phyloP scores from a whole-genome alignment of 2,329 filamentous ascomycete genomes.

The Diaporthe vexans region DNA sequence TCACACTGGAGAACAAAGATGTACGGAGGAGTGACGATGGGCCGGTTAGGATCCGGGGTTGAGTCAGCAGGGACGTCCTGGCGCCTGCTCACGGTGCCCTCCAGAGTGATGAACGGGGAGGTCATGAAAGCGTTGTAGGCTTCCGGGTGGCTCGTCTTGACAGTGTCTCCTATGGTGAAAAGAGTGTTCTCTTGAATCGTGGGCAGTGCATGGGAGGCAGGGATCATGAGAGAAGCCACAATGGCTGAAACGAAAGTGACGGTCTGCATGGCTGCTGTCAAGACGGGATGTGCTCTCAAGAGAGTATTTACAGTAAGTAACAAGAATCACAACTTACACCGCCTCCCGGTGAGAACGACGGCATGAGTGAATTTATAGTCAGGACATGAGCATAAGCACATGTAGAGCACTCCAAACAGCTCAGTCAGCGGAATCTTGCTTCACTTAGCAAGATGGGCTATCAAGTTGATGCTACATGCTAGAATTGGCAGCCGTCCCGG shows the following conservation, averaged over 20 bases:
- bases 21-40: constrained; percentile 3
- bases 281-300: not conserved
- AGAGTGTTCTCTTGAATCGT: constrained; percentile 11
- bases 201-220: not conserved
- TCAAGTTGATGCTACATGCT: not conserved
- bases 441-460: not conserved
- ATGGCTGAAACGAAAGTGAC: not conserved
- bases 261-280: not conserved
- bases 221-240: not conserved
- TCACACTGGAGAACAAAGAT: constrained; percentile 12
- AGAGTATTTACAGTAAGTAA: not conserved
- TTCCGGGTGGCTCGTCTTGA: constrained; percentile 2
- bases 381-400: not conserved
- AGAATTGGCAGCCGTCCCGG: not conserved
- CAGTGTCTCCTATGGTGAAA: not conserved
- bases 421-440: not conserved
- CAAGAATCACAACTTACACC: accelerated
- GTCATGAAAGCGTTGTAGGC: constrained; percentile 12
- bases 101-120: not conserved
- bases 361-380: not conserved
- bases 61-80: not conserved
- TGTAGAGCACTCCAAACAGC: not conserved
- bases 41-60: not conserved
- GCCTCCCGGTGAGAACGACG: not conserved
- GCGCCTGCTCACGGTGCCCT: not conserved